Conservation (phyloP, 805 yeast genomes). For the Myxozyma lipomycoides region DNA sequence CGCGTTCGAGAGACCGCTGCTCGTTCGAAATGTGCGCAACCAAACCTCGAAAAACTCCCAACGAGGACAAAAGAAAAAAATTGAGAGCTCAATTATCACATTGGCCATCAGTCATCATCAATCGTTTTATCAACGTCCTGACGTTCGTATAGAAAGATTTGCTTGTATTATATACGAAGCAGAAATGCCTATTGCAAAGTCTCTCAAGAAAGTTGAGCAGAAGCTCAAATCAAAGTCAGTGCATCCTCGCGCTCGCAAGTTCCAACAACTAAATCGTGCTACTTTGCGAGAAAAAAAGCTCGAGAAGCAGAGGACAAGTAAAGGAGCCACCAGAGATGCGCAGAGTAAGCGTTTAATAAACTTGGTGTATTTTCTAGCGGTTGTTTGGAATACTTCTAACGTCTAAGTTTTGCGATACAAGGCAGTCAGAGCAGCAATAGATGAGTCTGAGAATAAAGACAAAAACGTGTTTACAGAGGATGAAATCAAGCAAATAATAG, state of each 20-base stretch:
- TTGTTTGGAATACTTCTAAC: background rate
- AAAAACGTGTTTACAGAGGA: constrained; percentile 47
- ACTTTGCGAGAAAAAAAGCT: constrained; percentile 75
- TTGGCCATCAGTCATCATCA: too few species aligned
- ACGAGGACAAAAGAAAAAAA: too few species aligned
- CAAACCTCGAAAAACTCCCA: too few species aligned
- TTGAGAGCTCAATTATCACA: too few species aligned
- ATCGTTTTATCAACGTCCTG: too few species aligned
- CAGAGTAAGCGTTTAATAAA: constrained; percentile 25
- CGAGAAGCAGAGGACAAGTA: constrained; percentile 51
- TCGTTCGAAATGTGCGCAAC: too few species aligned
- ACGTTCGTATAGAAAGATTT: too few species aligned
- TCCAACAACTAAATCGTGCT: constrained; percentile 80
- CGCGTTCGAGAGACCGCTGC: too few species aligned
- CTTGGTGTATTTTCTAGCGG: too few species aligned
- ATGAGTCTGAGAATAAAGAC: constrained; percentile 35
- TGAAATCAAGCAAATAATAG: constrained; percentile 58
- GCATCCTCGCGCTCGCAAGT: constrained; percentile 88
- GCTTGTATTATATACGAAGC: too few species aligned
- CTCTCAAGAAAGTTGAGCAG: constrained; percentile 61
- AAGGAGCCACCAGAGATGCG: constrained; percentile 47
- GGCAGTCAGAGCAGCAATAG: constrained; percentile 59
- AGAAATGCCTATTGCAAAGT: constrained; percentile 71
- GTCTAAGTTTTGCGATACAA: constrained; percentile 47
- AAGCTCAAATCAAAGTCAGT: constrained; percentile 53